A percentile compares a stretch with the other conserved stretches of the same genome.
phyloP scores from a whole-genome alignment of 768 basidiomycete species.

The Neoboletus brunneissimus region DNA sequence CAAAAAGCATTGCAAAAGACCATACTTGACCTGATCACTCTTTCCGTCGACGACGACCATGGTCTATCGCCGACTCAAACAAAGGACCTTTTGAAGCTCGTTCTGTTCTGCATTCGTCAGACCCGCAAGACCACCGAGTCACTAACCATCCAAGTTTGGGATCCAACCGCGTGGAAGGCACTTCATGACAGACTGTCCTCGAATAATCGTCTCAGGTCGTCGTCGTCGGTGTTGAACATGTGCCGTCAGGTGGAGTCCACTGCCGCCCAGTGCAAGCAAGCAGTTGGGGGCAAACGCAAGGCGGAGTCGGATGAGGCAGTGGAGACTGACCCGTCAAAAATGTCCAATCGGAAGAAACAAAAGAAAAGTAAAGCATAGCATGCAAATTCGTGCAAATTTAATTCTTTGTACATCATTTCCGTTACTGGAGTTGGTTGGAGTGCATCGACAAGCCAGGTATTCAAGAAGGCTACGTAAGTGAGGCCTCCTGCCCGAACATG shows the following conservation, averaged over 20 bases:
- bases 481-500: not conserved
- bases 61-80: conserved; percentile 58
- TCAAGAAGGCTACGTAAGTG: not conserved
- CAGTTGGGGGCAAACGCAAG: conserved; percentile 38
- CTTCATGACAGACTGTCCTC: conserved; percentile 46
- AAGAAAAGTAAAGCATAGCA: conserved; percentile 36
- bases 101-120: conserved; percentile 60
- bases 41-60: conserved; percentile 46
- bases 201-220: conserved; percentile 61
- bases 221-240: conserved; percentile 57
- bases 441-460: not conserved
- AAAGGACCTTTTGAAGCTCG: conserved; percentile 79
- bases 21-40: conserved; percentile 46
- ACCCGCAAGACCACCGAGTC: conserved; percentile 45
- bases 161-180: conserved; percentile 51
- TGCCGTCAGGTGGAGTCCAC: conserved; percentile 57
- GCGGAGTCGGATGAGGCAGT: conserved; percentile 26
- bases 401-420: not conserved
- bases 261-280: conserved; percentile 7
- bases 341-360: conserved; percentile 45
- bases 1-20: conserved; percentile 47
- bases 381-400: not conserved
- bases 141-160: conserved; percentile 50
- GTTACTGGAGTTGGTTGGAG: not conserved
- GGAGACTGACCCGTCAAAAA: conserved; percentile 33